Base-by-base conservation (phyloP, 108 stramenopile genomes). In the Parietichytrium sp. region DNA sequence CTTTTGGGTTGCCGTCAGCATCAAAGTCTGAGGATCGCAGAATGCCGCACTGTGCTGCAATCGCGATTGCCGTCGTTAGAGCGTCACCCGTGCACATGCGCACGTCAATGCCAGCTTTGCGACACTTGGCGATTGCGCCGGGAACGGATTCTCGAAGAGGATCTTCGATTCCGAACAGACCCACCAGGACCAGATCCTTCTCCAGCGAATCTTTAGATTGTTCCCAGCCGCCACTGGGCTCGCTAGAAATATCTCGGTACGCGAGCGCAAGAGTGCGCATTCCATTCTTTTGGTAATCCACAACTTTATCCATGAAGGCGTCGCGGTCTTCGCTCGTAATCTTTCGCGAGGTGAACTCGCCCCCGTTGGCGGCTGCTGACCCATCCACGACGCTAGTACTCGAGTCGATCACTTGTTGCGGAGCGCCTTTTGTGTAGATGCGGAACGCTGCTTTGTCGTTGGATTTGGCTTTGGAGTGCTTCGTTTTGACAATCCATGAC, bases 51-150 rank as follows among this genome's bases (percentile, higher is more conserved):
- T 89, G 82, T 13, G 88, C 87, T 4, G 98, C 96, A 82, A 98
- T 97, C 52, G 94, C 94, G 20, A 92, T 93, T 30, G 98, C 98
- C 8, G 98, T 98, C 48, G 89, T 89, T 13, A 94, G 93, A 83
- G 91, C 94, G 87, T 98, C 96, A 23, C 98, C 98, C 2, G 98
- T 98, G 48, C 96, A 95, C 89, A 98, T 92, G 27, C 98, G 93
- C n/a, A 98, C 98, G 84, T 95, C 94, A 86, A 96, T 94, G 36
- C 95, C 95, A 42, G 84, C 84, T 54, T 47, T 36, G 45, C 49
- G 16, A 55, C 94, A 94, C 47, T 86, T 91, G 55, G 86, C 85
- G 82, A 97, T 93, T 15, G 98, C 96, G 47, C 84, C 89, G 48
- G 90, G 93, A 31, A 98, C 98, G 54, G 96, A 96, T 4, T 84